Evolutionary conservation across 257 asterid genomes (phyloP), one percentile per base, ranked within the genome.

Genomic region (Euphrasia confusa): DNA sequence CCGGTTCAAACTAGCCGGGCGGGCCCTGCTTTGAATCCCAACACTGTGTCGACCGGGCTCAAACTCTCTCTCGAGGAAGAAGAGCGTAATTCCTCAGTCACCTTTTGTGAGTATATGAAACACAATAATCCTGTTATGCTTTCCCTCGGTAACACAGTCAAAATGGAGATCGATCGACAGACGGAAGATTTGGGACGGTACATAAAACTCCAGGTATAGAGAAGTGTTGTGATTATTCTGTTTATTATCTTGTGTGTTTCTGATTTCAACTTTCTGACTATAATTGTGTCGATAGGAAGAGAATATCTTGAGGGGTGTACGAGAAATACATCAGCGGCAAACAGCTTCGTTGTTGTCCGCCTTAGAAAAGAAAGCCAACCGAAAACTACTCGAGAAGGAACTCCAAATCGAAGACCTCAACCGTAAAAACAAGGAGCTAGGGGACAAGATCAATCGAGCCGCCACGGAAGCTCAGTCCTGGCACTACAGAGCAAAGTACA

Each of bases 401-500:
- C 54, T 80, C 10, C 88, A 87, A 69, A 72, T 87, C 3, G 88
- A 79, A 71, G 82, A 18, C 18, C 59, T 87, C 75, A 79, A 78
- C 77, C 68, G 75, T 42, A 87, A 78, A 81, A 87, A 82, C 82
- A 80, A 67, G 68, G 93, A 87, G 69, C 80, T 87, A 10, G 79
- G 70, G 8, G 90, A 87, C 7, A 68, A 64, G 72, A 81, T 87
- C 66, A 84, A 79, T 78, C 90, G 82, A 61, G 86, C 79, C 1
- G 65, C 87, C 33, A 61, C 72, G 68, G 93, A 87, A 58, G 93
- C 93, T 7, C 95, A 87, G 42, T 71, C 87, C 0, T 87, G 95
- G 95, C 92, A 82, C 65, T 73, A 77, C 81, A 71, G 75, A 72
- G 95, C 95, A 39, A 84, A 82, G 74, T 79, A 84, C 81, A 84